Base-by-base conservation (phyloP, 2,329 filamentous ascomycete species). In the Cercospora nicotianae region DNA sequence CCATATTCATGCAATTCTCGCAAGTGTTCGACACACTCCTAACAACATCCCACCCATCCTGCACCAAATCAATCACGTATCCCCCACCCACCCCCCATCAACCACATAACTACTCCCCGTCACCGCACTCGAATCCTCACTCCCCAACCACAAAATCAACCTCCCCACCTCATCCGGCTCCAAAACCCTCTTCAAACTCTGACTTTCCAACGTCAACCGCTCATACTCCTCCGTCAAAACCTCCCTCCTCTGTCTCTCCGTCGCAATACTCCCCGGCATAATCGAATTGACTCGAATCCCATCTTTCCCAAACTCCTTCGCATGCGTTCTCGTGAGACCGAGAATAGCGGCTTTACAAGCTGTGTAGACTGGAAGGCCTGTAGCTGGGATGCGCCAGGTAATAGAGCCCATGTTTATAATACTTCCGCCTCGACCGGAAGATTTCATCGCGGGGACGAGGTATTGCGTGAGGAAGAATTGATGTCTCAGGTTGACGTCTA, bases 401-500 rank as follows among this genome's bases (percentile, higher is more conserved):
- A 76, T 76, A 28, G 64, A 69, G 51, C 72, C 71, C 69, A 74
- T 72, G 53, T 72, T 72, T 13, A 91, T 84, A 64, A 91, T 88
- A 48, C 80, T 83, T 0, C 87, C 88, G 0, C 84, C 83, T 1
- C 36, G 1, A 3, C 84, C 83, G 60, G 84, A 78, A 45, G 83
- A 82, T 23, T 89, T 77, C 62, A 90, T 86, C 65, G 88, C 86
- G 0, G 85, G 85, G 5, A 90, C 76, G 53, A 89, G 81, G 5
- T 87, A 85, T 64, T 83, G 82, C 1, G 86, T 85, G 0, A 87
- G 87, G n/a, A 88, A 77, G 76, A 86, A 91, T 57, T 90, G 82
- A 13, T 86, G 86, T 75, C 89, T 89, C 60, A 91, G 86, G 69
- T 91, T 91, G 67, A 91, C 87, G 66, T 86, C 85, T 42, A 87